Evolutionary conservation across 2,329 filamentous ascomycete species (phyloP).

Genomic region (Claviceps sorghi): DNA sequence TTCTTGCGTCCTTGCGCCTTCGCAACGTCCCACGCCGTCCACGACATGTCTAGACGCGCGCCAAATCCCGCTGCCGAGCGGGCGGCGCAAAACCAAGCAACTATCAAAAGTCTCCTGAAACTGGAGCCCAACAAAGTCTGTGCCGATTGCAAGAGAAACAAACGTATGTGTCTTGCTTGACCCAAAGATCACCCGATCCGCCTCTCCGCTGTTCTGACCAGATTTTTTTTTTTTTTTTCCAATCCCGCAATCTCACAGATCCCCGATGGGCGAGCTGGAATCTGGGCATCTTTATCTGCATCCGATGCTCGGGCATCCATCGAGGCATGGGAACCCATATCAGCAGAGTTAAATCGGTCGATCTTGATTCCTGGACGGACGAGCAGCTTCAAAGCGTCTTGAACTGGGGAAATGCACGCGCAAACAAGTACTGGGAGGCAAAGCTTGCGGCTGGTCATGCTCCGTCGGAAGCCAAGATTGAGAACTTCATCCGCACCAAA

Average conservation of each 20-base stretch:
- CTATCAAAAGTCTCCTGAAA: constrained; percentile 89
- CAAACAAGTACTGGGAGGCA: constrained; percentile 98
- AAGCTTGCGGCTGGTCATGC: constrained; percentile 84
- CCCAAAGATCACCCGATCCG: background rate
- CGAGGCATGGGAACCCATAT: constrained; percentile 98
- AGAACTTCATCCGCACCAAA: constrained; percentile 98
- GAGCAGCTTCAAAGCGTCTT: constrained; percentile 90
- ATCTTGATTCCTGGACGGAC: constrained; percentile 96
- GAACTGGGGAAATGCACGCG: constrained; percentile 88
- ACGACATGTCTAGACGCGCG: constrained; percentile 60
- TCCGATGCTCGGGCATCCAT: constrained; percentile 95
- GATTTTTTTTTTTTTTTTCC: background rate
- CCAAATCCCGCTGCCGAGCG: constrained; percentile 70
- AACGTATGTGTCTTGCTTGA: constrained; percentile 46
- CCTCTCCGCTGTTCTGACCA: constrained; percentile 1
- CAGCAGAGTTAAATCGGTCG: constrained; percentile 93
- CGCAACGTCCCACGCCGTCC: constrained; percentile 7
- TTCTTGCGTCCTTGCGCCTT: constrained; percentile 6
- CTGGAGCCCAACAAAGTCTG: constrained; percentile 92
- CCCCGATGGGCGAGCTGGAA: constrained; percentile 99
- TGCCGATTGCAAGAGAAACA: constrained; percentile 97
- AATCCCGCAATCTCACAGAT: constrained; percentile 46
- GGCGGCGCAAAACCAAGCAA: constrained; percentile 83
- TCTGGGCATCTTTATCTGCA: constrained; percentile 91
- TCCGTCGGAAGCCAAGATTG: constrained; percentile 93